phyloP scores from a whole-genome alignment of 306 rosid species.

The Chamaecrista fasciculata region DNA sequence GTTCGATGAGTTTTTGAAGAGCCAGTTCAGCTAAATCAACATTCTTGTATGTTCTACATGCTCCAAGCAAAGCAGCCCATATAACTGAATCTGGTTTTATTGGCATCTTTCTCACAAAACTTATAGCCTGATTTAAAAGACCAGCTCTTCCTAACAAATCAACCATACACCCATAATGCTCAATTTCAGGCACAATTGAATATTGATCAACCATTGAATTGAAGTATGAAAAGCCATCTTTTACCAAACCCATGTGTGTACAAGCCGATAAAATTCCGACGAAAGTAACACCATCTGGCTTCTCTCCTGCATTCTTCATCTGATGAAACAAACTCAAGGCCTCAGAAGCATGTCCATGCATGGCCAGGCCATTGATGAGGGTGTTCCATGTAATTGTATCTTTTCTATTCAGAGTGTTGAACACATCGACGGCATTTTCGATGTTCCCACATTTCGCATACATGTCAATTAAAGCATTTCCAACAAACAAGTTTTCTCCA shows the following conservation, averaged over 20 bases:
- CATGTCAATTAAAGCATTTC: constrained; percentile 58
- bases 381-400: constrained; percentile 52
- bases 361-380: constrained; percentile 40
- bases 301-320: constrained; percentile 55
- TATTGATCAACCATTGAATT: constrained; percentile 55
- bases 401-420: constrained; percentile 35
- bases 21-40: constrained; percentile 54
- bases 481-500: constrained; percentile 49
- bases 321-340: constrained; percentile 59
- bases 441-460: constrained; percentile 78
- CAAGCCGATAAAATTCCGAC: constrained; percentile 68
- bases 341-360: constrained; percentile 55
- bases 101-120: constrained; percentile 66
- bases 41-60: constrained; percentile 48
- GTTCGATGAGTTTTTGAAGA: constrained; percentile 50
- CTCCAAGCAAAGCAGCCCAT: constrained; percentile 43
- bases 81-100: constrained; percentile 50
- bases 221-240: constrained; percentile 42
- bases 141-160: constrained; percentile 55
- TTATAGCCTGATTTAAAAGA: constrained; percentile 56
- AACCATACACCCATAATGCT: constrained; percentile 53
- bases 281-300: constrained; percentile 46
- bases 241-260: constrained; percentile 66
- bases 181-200: constrained; percentile 44
- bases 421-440: constrained; percentile 53